Conservation (phyloP, 495 filamentous ascomycete species). For the Lasiosphaeris hirsuta region DNA sequence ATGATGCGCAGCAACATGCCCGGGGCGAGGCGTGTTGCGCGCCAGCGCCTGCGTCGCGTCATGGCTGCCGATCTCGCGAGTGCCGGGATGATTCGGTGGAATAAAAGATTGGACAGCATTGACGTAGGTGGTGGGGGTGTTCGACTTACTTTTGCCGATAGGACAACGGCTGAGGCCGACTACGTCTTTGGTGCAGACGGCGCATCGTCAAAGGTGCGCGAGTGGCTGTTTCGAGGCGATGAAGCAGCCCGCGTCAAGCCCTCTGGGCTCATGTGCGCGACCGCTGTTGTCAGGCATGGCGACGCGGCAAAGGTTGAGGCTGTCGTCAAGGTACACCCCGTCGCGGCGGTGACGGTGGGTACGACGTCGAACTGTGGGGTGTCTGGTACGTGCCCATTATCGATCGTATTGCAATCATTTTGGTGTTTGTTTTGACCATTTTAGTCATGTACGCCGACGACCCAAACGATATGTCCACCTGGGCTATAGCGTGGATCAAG, state of each 20-base stretch:
- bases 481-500: not conserved
- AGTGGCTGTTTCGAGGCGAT: not conserved
- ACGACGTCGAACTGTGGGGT: not conserved
- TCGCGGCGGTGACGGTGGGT: not conserved
- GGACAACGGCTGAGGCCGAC: not conserved
- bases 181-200: not conserved
- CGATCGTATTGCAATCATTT: too few species aligned
- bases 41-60: slow-evolving; percentile 34
- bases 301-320: not conserved
- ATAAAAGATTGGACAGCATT: slow-evolving; percentile 25
- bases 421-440: too few species aligned
- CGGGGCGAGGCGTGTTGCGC: slow-evolving; percentile 45
- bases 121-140: slow-evolving; percentile 1
- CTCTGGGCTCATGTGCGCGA: not conserved
- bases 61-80: slow-evolving; percentile 27
- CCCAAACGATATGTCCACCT: not conserved
- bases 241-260: not conserved
- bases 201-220: not conserved
- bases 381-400: not conserved
- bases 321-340: not conserved
- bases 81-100: slow-evolving; percentile 20
- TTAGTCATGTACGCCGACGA: not conserved
- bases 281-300: not conserved
- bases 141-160: not conserved
- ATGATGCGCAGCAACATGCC: slow-evolving; percentile 35